These are phyloP conservation scores for Ustilago nuda DNA, from an alignment of 1,284 basidiomycete genomes.

Conservation along the genomic window DNA sequence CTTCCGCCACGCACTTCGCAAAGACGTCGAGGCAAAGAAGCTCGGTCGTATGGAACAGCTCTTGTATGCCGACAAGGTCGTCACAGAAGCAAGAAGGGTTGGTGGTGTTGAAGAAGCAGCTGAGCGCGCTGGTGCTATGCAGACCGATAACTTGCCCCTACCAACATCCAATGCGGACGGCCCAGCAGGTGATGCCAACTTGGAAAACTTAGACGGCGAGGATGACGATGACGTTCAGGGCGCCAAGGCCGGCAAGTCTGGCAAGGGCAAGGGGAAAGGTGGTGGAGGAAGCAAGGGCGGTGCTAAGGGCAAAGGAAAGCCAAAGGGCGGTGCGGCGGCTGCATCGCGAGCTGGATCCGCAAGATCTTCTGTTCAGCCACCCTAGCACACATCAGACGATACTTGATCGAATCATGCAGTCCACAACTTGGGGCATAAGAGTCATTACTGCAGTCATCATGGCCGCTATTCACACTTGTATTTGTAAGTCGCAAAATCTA, in stretches of 20 bases:
- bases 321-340: slow-evolving; percentile 22
- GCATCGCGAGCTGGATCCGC: slow-evolving; percentile 35
- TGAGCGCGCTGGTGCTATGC: slow-evolving; percentile 55
- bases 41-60: slow-evolving; percentile 66
- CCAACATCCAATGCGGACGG: slow-evolving; percentile 20
- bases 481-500: slow-evolving; percentile 23
- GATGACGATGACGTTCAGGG: slow-evolving; percentile 16
- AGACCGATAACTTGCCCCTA: slow-evolving; percentile 38
- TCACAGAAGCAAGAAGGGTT: slow-evolving; percentile 62
- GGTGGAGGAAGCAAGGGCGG: slow-evolving; percentile 24
- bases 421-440: not conserved
- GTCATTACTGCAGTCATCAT: not conserved
- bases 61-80: slow-evolving; percentile 66
- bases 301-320: slow-evolving; percentile 28
- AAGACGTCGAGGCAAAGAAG: slow-evolving; percentile 64
- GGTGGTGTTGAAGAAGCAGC: slow-evolving; percentile 63
- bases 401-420: not conserved
- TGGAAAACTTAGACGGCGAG: slow-evolving; percentile 33
- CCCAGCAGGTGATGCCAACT: slow-evolving; percentile 12
- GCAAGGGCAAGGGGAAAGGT: slow-evolving; percentile 25
- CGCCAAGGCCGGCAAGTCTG: slow-evolving; percentile 22
- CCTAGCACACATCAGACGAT: slow-evolving; percentile 5
- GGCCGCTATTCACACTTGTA: slow-evolving; percentile 13
- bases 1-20: slow-evolving; percentile 64
- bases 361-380: slow-evolving; percentile 31